Base-by-base conservation (phyloP, 805 yeast species). In the Jamesozyma lodderae region DNA sequence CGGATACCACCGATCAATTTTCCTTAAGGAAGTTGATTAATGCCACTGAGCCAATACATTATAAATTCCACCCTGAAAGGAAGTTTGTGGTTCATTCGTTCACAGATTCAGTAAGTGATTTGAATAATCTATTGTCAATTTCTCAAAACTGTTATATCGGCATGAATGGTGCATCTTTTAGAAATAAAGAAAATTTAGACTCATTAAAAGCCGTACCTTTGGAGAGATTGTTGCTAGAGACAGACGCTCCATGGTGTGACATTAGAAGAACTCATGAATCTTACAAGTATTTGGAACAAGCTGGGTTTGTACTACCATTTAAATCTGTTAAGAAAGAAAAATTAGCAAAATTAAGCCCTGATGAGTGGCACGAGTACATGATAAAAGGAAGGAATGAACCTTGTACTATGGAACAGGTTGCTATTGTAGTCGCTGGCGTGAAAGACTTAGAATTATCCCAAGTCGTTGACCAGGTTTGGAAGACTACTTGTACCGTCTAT, bases 231-330 rank as follows among this genome's bases (percentile, higher is more conserved):
- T 61, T 90, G 70, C 72, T 92, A 8, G 99, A 92, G 56, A 90
- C 96, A 0, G 98, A 92, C 62, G 87, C 96, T 3, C 98, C 99
- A 1, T 92, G 98, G 98, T 92, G 99, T 64, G 97, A 88, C 54
- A 75, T 92, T 33, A 69, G 94, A 41, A 82, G 75, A 47, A 71
- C 92, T 8, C 95, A 86, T 56, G 85, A 86, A 2, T 73, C 92
- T 13, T 76, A 73, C 60, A 63, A 73, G 44, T 70, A 66, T 44
- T 55, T 87, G 22, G 61, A 76, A 0, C 46, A n/a, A 15, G 14
- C 67, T 37, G 60, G 55, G 41, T 43, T 53, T 29, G n/a, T 21
- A 4, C 33, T 52, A 18, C 58, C 53, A 11, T 57, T 31, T 41
- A 48, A 41, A 38, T 46, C 50, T 14, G 55, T 61, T 18, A 61